Evolutionary conservation across 2,329 filamentous ascomycete species (phyloP), one percentile per base, ranked within the genome.

Genomic region (Raffaelea deltoideospora): DNA sequence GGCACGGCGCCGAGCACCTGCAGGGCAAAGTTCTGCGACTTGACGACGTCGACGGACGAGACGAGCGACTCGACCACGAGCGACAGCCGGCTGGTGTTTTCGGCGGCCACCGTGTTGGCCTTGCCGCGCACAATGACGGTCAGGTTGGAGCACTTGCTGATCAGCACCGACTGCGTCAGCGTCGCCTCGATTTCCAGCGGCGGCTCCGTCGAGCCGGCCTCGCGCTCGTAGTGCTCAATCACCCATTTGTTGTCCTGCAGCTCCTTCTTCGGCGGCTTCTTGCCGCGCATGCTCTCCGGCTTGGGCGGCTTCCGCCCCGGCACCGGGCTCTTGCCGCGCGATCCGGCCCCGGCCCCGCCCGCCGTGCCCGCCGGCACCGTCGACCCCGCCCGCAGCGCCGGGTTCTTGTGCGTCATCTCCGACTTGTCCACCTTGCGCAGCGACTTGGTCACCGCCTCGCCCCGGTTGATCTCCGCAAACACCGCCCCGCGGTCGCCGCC

Each of bases 361-460:
- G 29, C 64, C 63, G 41, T 65, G 41, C 65, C 67, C 18, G 68
- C 71, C 21, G 81, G 67, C 3, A 88, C 83, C 2, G 73, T 69
- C 11, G 82, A 80, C 42, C 66, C 65, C 19, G 82, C 72, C 43
- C 90, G 78, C 40, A 98, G 66, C 38, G 77, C 74, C 13, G 90
- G 90, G 59, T 98, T 98, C 66, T 96, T 96, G 62, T 98, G 90
- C 41, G 90, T 98, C 88, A 95, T 95, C 57, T 96, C 70, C 37
- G 82, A 90, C 53, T 79, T 80, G 61, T 95, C 88, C 34, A 98
- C 90, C 65, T 95, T 98, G 47, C 82, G 80, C 26, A 98, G 68
- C 23, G 82, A 78, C 46, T 83, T 76, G 4, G 90, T 98, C 41
- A 98, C 83, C n/a, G 73, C 68, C 41, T 83, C 76, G 39, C 90